phyloP scores from a whole-genome alignment of 306 rosid genomes.

The Pyrus betulifolia region DNA sequence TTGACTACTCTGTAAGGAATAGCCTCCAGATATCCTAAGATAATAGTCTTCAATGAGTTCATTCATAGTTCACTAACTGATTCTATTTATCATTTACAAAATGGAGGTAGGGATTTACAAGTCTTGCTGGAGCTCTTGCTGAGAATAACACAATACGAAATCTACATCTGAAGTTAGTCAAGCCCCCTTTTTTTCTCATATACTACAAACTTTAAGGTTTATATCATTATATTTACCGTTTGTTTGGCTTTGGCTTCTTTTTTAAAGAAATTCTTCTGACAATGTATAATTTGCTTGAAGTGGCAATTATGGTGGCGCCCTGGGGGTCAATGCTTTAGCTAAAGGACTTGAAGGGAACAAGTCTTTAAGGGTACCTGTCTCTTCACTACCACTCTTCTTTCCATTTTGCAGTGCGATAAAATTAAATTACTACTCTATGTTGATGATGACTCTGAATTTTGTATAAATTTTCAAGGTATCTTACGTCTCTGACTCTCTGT shows the following conservation, averaged over 20 bases:
- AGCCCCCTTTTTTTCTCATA: not conserved
- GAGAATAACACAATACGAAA: constrained; percentile 68
- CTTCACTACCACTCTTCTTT: constrained; percentile 12
- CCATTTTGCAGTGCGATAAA: not conserved
- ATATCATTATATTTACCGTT: not conserved
- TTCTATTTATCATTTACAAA: constrained; percentile 29
- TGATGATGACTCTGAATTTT: not conserved
- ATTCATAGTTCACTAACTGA: constrained; percentile 6
- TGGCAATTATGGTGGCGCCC: constrained; percentile 97
- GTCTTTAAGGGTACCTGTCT: constrained; percentile 62
- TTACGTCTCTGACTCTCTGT: not conserved
- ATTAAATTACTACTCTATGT: not conserved
- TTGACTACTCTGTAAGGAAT: constrained; percentile 84
- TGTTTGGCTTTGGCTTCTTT: not conserved
- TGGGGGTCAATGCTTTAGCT: constrained; percentile 94
- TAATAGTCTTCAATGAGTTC: not conserved
- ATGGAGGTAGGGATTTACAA: constrained; percentile 89
- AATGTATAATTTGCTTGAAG: constrained; percentile 34
- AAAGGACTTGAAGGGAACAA: constrained; percentile 92
- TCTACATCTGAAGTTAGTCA: constrained; percentile 79
- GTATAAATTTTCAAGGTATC: not conserved
- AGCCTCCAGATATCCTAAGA: constrained; percentile 17
- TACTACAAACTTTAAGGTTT: not conserved
- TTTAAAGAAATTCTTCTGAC: constrained; percentile 5
- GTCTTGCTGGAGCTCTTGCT: constrained; percentile 89